Evolutionary conservation across 345 rosid genomes (phyloP), one percentile per base, ranked within the genome.

Genomic region (Anastatica hierochuntica): DNA sequence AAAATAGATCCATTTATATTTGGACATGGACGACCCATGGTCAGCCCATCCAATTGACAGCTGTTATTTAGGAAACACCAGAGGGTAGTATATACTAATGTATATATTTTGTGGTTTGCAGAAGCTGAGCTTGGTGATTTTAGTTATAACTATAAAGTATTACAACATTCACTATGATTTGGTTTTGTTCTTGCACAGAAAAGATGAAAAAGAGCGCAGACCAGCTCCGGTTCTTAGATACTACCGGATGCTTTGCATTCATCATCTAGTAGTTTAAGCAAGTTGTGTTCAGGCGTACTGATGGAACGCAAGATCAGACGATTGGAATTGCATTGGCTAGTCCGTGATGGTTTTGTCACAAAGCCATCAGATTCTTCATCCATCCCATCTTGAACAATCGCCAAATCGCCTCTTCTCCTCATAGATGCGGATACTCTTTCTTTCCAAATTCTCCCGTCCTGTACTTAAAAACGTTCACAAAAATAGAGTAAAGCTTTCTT

Each of bases 401-500:
- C 85, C 71, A 83, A 72, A 64, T 85, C 90, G 8, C 58, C 62
- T 75, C 77, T 72, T 60, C 92, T 81, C 36, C 82, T 69, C 71
- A 66, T 74, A 1, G 72, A 77, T 2, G 88, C 85, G 4, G 97
- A 74, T 14, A 78, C 84, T 60, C 85, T 71, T 70, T 89, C 94
- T 58, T 89, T 89, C 97, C 95, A 85, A 40, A 83, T 33, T 78
- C 84, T 81, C 63, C 95, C 94, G 24, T 89, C 97, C 95, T 85
- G 68, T 56, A 53, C n/a, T n/a, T n/a, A n/a, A n/a, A n/a, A n/a
- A n/a, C n/a, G n/a, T n/a, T n/a, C n/a, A n/a, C n/a, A n/a, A n/a
- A n/a, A n/a, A n/a, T n/a, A n/a, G n/a, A n/a, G n/a, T n/a, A n/a
- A n/a, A n/a, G n/a, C n/a, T n/a, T n/a, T n/a, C n/a, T n/a, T n/a